phyloP scores from a whole-genome alignment of 2,329 filamentous ascomycete species.

The Emergomyces africanus region DNA sequence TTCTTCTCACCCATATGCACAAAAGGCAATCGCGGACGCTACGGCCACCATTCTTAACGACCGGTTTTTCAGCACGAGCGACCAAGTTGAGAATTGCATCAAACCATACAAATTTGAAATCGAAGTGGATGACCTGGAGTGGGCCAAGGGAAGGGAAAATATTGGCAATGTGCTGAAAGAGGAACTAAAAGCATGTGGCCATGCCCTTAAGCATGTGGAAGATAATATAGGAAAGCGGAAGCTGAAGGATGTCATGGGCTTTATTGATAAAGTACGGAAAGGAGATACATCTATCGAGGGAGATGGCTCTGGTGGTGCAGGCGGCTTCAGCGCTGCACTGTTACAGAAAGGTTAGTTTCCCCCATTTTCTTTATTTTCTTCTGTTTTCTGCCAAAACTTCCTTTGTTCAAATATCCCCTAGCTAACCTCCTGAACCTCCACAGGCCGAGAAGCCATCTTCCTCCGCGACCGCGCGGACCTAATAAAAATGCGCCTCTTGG shows the following conservation, averaged over 20 bases:
- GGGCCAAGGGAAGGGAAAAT: constrained; percentile 73
- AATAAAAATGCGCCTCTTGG: constrained; percentile 76
- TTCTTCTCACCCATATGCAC: constrained; percentile 77
- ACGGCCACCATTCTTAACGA: constrained; percentile 85
- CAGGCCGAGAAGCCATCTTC: constrained; percentile 86
- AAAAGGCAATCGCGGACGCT: constrained; percentile 83
- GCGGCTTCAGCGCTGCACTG: constrained; percentile 81
- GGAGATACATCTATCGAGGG: constrained; percentile 78
- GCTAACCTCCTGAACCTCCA: constrained; percentile 7
- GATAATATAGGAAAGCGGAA: constrained; percentile 67
- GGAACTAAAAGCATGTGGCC: constrained; percentile 73
- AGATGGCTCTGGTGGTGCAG: constrained; percentile 70
- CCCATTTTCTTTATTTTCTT: no score
- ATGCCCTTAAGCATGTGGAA: constrained; percentile 64
- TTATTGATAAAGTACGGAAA: constrained; percentile 79
- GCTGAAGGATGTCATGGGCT: constrained; percentile 75
- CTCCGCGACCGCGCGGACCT: constrained; percentile 83
- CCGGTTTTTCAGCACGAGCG: constrained; percentile 89
- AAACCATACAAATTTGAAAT: constrained; percentile 99
- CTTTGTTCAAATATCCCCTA: neutral
- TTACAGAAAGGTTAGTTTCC: constrained; percentile 58
- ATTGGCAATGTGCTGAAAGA: constrained; percentile 69
- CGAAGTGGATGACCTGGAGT: constrained; percentile 83
- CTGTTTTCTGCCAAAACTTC: neutral
- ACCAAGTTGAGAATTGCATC: constrained; percentile 97